Percentiles rank a stretch among this genome's conserved stretches.
Conservation (phyloP, 345 rosid species). For the Eutrema japonicum region DNA sequence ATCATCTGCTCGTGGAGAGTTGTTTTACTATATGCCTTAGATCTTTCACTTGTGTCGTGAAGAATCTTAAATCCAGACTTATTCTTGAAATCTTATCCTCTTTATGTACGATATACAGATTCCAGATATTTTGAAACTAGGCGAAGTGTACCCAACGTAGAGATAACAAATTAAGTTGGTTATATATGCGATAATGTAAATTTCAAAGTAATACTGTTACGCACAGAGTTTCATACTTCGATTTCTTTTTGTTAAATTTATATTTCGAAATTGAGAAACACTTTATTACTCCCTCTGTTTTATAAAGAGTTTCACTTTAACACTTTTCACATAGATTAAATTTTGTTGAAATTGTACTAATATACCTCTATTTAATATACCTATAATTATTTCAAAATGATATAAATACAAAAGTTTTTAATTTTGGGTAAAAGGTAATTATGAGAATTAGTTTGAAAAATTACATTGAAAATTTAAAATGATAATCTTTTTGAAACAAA, state of each 20-base stretch:
- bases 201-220: background rate
- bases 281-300: too few species aligned
- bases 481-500: too few species aligned
- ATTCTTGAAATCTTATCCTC: background rate
- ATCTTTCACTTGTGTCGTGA: constrained; percentile 7
- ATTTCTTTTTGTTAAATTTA: background rate
- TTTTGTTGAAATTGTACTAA: too few species aligned
- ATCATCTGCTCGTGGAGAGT: constrained; percentile 11
- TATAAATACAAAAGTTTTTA: too few species aligned
- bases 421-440: too few species aligned
- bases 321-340: too few species aligned
- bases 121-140: constrained; percentile 15
- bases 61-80: background rate
- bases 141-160: constrained; percentile 2
- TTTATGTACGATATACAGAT: background rate
- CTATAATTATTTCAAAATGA: too few species aligned
- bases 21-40: background rate
- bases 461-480: too few species aligned
- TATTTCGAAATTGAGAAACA: background rate
- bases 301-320: too few species aligned
- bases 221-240: background rate
- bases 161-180: background rate
- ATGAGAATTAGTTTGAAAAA: too few species aligned
- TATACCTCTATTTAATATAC: too few species aligned
- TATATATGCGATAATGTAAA: background rate